phyloP scores from a whole-genome alignment of 352 stramenopile species.

The Blastocystis sp. region DNA sequence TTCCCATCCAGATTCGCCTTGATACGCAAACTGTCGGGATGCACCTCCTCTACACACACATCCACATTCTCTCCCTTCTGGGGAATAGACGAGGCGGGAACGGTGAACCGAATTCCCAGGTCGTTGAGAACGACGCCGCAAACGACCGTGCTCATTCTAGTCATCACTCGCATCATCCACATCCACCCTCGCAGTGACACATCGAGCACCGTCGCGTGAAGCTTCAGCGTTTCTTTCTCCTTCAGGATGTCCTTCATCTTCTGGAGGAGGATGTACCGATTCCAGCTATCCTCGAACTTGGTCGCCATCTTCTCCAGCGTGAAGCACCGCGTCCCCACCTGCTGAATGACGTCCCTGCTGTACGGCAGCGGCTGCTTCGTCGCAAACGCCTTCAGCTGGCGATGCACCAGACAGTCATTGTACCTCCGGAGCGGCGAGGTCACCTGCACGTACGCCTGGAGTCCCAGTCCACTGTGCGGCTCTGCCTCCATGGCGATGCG shows the following conservation, averaged over 20 bases:
- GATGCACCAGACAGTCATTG: constrained; percentile 51
- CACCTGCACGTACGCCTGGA: constrained; percentile 40
- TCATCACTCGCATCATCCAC: not conserved
- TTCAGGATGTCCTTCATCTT: constrained; percentile 20
- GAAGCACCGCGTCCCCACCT: constrained; percentile 17
- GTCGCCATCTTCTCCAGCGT: constrained; percentile 34
- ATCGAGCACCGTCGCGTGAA: constrained; percentile 29
- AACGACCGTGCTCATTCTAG: constrained; percentile 43
- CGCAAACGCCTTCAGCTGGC: constrained; percentile 29
- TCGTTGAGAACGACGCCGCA: constrained; percentile 35
- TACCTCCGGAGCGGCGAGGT: constrained; percentile 40
- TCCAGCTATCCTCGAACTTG: constrained; percentile 41
- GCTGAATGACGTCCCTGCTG: not conserved
- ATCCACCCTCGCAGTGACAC: not conserved
- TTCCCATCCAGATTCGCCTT: constrained; percentile 12
- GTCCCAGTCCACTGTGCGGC: constrained; percentile 8
- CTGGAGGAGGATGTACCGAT: constrained; percentile 49
- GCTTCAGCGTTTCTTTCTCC: not conserved
- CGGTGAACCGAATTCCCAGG: constrained; percentile 35
- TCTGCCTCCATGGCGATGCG: not conserved
- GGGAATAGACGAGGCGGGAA: not conserved
- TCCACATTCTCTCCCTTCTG: constrained; percentile 31
- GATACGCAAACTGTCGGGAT: constrained; percentile 2
- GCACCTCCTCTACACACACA: constrained; percentile 2
- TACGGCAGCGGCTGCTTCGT: constrained; percentile 9